These are phyloP conservation scores for Pseudozyma thailandica DNA, from an alignment of 1,284 basidiomycete genomes.

Conservation along the genomic window DNA sequence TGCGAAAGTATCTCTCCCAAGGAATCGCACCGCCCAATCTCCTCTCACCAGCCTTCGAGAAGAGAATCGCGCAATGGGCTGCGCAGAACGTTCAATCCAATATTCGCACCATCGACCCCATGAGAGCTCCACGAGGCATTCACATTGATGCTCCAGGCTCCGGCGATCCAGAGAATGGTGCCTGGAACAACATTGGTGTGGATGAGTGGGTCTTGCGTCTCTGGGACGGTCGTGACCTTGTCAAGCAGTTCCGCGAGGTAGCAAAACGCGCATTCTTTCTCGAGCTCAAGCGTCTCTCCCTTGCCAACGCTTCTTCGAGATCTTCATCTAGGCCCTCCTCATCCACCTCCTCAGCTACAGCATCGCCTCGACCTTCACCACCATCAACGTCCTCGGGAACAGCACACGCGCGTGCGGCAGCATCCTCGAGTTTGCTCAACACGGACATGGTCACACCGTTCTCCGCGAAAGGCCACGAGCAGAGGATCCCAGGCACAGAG, in stretches of 20 bases:
- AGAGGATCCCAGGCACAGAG: constrained; percentile 36
- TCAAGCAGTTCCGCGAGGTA: constrained; percentile 45
- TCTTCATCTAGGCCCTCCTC: constrained; percentile 26
- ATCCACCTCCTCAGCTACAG: constrained; percentile 8
- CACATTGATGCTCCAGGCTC: constrained; percentile 50
- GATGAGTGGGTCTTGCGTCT: constrained; percentile 55
- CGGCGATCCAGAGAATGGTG: constrained; percentile 34
- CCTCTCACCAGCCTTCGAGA: constrained; percentile 47
- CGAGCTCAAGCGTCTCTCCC: constrained; percentile 45
- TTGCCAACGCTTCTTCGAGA: constrained; percentile 14
- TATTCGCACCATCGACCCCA: constrained; percentile 42
- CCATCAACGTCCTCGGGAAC: constrained; percentile 8
- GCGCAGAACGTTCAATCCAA: constrained; percentile 52
- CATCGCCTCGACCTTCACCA: constrained; percentile 16
- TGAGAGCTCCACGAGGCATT: constrained; percentile 41
- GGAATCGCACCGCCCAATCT: constrained; percentile 39
- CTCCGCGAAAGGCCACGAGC: constrained; percentile 17
- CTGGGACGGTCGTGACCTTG: constrained; percentile 49
- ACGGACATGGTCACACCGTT: constrained; percentile 46
- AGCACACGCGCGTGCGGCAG: background rate
- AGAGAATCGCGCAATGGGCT: constrained; percentile 46
- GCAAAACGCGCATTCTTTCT: constrained; percentile 47
- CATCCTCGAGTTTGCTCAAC: constrained; percentile 17
- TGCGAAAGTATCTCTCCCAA: constrained; percentile 30
- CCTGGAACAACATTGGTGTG: constrained; percentile 50